Base-by-base conservation (phyloP, 176 grass and related monocot species). In the Carex cristatella region DNA sequence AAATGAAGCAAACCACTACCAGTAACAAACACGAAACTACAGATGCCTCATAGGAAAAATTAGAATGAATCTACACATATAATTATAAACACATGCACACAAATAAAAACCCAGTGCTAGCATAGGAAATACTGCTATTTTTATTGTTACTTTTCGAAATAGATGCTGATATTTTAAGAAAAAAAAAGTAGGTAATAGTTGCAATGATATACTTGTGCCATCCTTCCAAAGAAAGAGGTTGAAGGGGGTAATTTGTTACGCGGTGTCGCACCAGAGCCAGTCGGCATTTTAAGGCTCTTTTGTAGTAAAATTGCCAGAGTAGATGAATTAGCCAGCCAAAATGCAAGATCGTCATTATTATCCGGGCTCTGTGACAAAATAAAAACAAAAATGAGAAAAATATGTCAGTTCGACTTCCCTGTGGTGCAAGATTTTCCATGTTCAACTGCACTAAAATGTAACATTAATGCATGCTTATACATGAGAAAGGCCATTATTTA, bases 191-290 rank as follows among this genome's bases (percentile, higher is more conserved):
- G 72, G 19, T 48, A 74, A 37, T 58, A 64, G 27, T 64, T 65
- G 65, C 33, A 80, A 90, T 27, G 33, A 70, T 88, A 85, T 92
- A 98, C 96, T 48, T 84, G 88, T 33, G 84, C 61, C 93, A 98
- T 98, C 65, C 93, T 91, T 59, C 93, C 96, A 72, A 98, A 89
- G 63, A 98, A 98, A 53, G 96, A 94, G 65, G 93, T 92, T 71
- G 94, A 92, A 83, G 90, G 86, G 69, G 90, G 87, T 33, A 90
- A 78, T 89, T 87, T 94, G 86, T 89, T 92, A 35, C 80, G 85
- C 70, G 91, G 88, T 78, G 85, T 94, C 71, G 84, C 79, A 81
- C 66, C 88, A 85, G 86, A 69, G 80, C 91, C 85, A 69, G 90
- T 90, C 73, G 66, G 83, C 69, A 84, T 82, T 92, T 90, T 95